A percentile compares a stretch with the other conserved stretches of the same genome.
phyloP scores from a whole-genome alignment of 768 basidiomycete species.

The Neoboletus subvelutipes region DNA sequence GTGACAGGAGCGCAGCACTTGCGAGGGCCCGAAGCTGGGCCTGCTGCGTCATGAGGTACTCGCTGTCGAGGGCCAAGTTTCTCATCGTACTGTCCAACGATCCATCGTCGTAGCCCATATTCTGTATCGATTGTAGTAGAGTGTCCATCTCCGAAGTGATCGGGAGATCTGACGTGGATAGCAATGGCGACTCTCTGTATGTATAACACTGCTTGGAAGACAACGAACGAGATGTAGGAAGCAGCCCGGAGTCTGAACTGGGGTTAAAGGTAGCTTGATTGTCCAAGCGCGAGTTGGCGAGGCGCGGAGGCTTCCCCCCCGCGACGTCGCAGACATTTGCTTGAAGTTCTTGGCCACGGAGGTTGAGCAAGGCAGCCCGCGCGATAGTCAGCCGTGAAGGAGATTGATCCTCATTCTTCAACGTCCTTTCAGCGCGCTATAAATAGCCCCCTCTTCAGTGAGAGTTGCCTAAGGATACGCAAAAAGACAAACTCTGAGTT shows the following conservation, averaged over 20 bases:
- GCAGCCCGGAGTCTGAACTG: background rate
- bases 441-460: slow-evolving; percentile 2
- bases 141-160: slow-evolving; percentile 41
- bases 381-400: slow-evolving; percentile 72
- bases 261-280: slow-evolving; percentile 3
- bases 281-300: slow-evolving; percentile 3
- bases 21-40: slow-evolving; percentile 26
- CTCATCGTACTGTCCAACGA: slow-evolving; percentile 14
- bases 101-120: slow-evolving; percentile 20
- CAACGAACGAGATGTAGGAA: slow-evolving; percentile 21
- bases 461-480: background rate
- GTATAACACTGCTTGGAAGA: slow-evolving; percentile 22
- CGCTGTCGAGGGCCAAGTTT: slow-evolving; percentile 13
- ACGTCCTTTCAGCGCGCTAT: slow-evolving; percentile 60
- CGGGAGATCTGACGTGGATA: slow-evolving; percentile 13
- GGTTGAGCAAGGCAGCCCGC: slow-evolving; percentile 72
- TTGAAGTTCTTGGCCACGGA: slow-evolving; percentile 62
- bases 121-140: slow-evolving; percentile 37
- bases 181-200: slow-evolving; percentile 17
- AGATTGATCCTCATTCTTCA: slow-evolving; percentile 61
- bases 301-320: slow-evolving; percentile 11
- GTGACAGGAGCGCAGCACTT: slow-evolving; percentile 13
- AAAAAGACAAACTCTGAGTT: slow-evolving; percentile 57
- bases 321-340: slow-evolving; percentile 3
- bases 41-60: slow-evolving; percentile 20